phyloP scores from a whole-genome alignment of 441 rosid genomes.

The Manihot esculenta region DNA sequence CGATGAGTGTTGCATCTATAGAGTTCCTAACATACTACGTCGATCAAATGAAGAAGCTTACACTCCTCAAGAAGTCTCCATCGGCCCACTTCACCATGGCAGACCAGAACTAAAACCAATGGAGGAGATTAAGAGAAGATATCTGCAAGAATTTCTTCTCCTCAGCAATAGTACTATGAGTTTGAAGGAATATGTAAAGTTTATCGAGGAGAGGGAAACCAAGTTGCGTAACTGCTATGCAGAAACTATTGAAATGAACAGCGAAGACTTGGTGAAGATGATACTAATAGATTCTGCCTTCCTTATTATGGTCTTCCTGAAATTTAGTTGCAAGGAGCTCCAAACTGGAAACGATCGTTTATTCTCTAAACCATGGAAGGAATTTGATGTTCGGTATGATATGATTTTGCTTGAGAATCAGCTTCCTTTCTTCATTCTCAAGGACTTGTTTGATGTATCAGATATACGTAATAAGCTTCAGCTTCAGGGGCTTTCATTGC shows the following conservation, averaged over 20 bases:
- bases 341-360: too few relatives aligned
- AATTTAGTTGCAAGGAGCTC: too few relatives aligned
- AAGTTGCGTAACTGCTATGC: background rate
- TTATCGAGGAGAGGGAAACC: background rate
- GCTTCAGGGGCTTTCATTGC: too few relatives aligned
- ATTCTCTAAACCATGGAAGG: too few relatives aligned
- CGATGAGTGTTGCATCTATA: background rate
- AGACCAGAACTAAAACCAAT: background rate
- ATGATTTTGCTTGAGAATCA: background rate
- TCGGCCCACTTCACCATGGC: background rate
- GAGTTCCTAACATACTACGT: background rate
- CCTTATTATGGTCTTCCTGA: too few relatives aligned
- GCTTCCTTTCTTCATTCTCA: background rate
- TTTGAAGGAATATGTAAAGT: background rate
- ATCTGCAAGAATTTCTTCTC: background rate
- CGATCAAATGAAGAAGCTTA: background rate
- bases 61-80: background rate
- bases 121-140: background rate
- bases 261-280: background rate
- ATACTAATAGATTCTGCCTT: background rate
- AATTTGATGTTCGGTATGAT: background rate
- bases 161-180: background rate
- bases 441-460: background rate
- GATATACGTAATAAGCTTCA: too few relatives aligned
- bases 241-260: background rate